Evolutionary conservation across 164 flowering plant genomes (phyloP), one percentile per base, ranked within the genome.

Genomic region (Euptelea pleiosperma): DNA sequence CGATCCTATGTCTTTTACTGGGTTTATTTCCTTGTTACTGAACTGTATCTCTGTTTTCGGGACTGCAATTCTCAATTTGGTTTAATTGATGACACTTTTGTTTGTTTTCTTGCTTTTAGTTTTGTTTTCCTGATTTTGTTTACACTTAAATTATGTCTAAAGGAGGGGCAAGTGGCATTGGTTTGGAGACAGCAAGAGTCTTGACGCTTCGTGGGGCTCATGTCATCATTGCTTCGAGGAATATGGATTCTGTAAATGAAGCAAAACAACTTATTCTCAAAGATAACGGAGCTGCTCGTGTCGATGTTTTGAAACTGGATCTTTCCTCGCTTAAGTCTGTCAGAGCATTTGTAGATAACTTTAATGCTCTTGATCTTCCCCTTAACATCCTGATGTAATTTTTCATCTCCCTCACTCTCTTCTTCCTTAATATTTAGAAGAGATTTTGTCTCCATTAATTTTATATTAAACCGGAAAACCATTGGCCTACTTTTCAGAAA

Each of bases 81-180:
- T n/a, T n/a, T n/a, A n/a, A n/a, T n/a, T n/a, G n/a, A n/a, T n/a
- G n/a, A n/a, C n/a, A n/a, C n/a, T n/a, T n/a, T 18, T 19, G 8
- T 14, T 34, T 21, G 34, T 34, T 16, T 34, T 35, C 18, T 21
- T 4, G 12, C 16, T 25, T 25, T 19, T 9, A 11, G 24, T 19
- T 40, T 51, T 28, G 55, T n/a, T 6, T 41, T 56, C 11, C 26
- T 57, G 1, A 19, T 16, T 45, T 36, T 64, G 7, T 29, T 19
- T 24, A 1, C 25, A 1, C 19, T 16, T 3, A n/a, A 33, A n/a
- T n/a, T 48, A 42, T 55, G 40, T 28, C 47, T 57, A 62, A 60
- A 93, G 99, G 99, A 55, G 99, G 99, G 39, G 95, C 91, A 16
- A 84, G 91, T 64, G 97, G 99, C 43, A 93, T 93, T 51, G 99